A percentile compares a stretch with the other conserved stretches of the same genome.
Evolutionary conservation across 2,329 filamentous ascomycete genomes (phyloP).

Genomic region (Apiospora saccharicola): DNA sequence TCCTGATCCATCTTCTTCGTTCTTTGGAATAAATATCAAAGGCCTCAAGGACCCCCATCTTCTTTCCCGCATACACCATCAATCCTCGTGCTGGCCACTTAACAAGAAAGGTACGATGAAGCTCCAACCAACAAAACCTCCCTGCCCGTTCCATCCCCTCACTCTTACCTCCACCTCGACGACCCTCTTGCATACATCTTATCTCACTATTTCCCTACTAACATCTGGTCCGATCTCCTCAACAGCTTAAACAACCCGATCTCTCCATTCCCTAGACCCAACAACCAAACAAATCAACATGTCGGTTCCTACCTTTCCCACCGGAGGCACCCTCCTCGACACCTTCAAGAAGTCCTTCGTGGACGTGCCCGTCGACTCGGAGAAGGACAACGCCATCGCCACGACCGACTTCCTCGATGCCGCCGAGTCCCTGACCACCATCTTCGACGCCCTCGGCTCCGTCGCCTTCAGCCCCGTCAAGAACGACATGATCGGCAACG

Average conservation of each 20-base stretch:
- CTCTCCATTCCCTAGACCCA: conserved; percentile 23
- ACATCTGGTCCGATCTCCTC: conserved; percentile 1
- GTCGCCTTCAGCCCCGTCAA: conserved; percentile 91
- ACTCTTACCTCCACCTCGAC: neutral
- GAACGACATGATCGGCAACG: conserved; percentile 87
- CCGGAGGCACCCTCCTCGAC: conserved; percentile 83
- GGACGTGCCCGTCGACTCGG: conserved; percentile 78
- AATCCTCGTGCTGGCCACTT: conserved; percentile 21
- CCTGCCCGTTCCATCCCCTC: neutral
- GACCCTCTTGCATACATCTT: neutral
- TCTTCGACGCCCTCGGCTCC: conserved; percentile 78
- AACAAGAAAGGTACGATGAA: conserved; percentile 9
- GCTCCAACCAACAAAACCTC: neutral
- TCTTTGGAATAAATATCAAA: neutral
- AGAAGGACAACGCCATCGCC: conserved; percentile 77
- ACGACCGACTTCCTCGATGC: conserved; percentile 93
- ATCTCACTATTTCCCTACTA: neutral
- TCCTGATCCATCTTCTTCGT: neutral
- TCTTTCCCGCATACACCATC: conserved; percentile 2
- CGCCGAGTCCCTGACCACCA: conserved; percentile 81
- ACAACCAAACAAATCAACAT: conserved; percentile 48
- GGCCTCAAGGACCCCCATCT: neutral
- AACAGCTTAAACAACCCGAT: neutral
- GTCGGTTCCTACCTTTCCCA: conserved; percentile 61
- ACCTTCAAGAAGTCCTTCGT: conserved; percentile 84